A percentile compares a stretch with the other conserved stretches of the same genome.
These are phyloP conservation scores for Amoebophrya sp. DNA, from an alignment of 169 alveolate genomes.

Conservation along the genomic window DNA sequence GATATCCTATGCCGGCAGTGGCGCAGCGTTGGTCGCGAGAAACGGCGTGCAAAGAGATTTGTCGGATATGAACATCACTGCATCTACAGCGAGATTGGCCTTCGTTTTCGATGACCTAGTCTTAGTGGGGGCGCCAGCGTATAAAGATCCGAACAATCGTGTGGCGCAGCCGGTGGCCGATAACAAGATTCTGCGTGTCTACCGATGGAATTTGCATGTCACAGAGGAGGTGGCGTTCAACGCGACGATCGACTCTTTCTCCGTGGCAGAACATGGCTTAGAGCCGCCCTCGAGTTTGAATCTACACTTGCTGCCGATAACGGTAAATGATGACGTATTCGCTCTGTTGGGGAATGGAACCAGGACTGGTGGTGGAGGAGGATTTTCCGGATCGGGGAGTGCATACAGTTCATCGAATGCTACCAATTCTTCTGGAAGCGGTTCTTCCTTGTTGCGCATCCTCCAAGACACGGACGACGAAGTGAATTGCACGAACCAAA, in stretches of 20 bases:
- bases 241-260: neutral
- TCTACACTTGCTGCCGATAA: neutral
- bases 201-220: neutral
- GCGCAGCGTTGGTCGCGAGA: neutral
- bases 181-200: neutral
- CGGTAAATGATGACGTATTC: neutral
- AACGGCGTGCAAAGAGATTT: too few species aligned
- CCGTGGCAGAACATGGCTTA: neutral
- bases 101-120: neutral
- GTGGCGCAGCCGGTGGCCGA: neutral
- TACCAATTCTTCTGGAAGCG: neutral
- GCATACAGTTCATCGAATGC: neutral
- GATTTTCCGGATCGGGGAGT: neutral
- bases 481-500: slow-evolving; percentile 1
- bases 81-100: neutral
- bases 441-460: neutral
- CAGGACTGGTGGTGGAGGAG: neutral
- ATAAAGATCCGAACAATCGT: neutral
- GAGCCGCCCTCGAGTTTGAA: neutral
- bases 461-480: neutral
- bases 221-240: neutral
- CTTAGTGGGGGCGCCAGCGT: neutral
- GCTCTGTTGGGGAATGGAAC: neutral
- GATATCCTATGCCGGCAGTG: neutral
- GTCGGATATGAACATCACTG: neutral